Percentiles rank a stretch among this genome's conserved stretches.
Evolutionary conservation across 2,329 filamentous ascomycete species (phyloP).

Genomic region (Penicillium rolfsii): DNA sequence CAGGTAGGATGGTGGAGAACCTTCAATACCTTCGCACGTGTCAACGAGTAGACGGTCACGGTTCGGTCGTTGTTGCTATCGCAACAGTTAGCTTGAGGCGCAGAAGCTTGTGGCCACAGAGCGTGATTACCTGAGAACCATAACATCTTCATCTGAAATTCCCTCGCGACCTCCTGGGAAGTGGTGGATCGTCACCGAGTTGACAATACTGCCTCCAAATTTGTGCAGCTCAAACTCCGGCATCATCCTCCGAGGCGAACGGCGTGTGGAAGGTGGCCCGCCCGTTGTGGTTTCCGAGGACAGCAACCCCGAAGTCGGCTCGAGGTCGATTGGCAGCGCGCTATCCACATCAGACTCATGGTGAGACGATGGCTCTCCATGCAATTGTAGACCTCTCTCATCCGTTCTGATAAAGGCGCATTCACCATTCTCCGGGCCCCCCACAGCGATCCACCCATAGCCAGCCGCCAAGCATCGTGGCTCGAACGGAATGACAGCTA

Average conservation of each 20-base stretch:
- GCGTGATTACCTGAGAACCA: slow-evolving; percentile 50
- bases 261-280: slow-evolving; percentile 23
- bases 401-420: slow-evolving; percentile 76
- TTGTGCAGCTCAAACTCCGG: slow-evolving; percentile 59
- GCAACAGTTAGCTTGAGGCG: slow-evolving; percentile 46
- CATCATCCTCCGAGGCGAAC: slow-evolving; percentile 25
- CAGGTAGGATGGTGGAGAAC: slow-evolving; percentile 76
- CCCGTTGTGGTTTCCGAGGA: slow-evolving; percentile 31
- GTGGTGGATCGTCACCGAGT: slow-evolving; percentile 67
- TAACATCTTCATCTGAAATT: slow-evolving; percentile 59
- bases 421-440: slow-evolving; percentile 80
- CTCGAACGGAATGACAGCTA: slow-evolving; percentile 70
- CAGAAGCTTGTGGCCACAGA: background rate
- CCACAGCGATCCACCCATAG: slow-evolving; percentile 86
- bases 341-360: slow-evolving; percentile 57
- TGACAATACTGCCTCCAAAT: slow-evolving; percentile 67
- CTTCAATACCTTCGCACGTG: slow-evolving; percentile 68
- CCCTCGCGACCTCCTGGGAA: slow-evolving; percentile 49
- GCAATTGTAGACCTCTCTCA: slow-evolving; percentile 42
- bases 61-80: slow-evolving; percentile 88
- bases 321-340: slow-evolving; percentile 58
- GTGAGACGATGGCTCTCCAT: slow-evolving; percentile 43
- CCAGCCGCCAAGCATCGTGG: slow-evolving; percentile 86
- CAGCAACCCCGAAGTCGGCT: slow-evolving; percentile 31
- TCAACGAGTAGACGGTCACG: slow-evolving; percentile 79